Evolutionary conservation across 1,139 yeast genomes (phyloP).

Genomic region (Scheffersomyces lignicola): DNA sequence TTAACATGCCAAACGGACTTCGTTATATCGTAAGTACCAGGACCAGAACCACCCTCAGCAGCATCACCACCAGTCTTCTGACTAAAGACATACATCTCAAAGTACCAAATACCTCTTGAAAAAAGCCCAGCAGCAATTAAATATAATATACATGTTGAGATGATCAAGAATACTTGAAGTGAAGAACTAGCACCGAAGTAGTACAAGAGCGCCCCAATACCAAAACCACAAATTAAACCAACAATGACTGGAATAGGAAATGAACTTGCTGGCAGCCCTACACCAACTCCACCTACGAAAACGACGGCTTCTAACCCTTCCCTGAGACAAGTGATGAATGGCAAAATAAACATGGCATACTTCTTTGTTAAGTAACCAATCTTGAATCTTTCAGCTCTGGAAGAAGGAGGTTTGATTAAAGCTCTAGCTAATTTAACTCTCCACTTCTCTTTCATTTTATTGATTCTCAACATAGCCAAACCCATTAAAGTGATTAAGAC

Average conservation of each 20-base stretch:
- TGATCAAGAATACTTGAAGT: slow-evolving; percentile 74
- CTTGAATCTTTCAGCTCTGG: slow-evolving; percentile 30
- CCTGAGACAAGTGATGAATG: slow-evolving; percentile 79
- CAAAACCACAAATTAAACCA: slow-evolving; percentile 73
- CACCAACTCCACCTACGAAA: slow-evolving; percentile 87
- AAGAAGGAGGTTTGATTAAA: slow-evolving; percentile 45
- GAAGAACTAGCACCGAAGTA: slow-evolving; percentile 76
- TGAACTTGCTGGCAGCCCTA: slow-evolving; percentile 70
- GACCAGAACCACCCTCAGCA: slow-evolving; percentile 85
- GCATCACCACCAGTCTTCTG: slow-evolving; percentile 82
- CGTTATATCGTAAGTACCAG: slow-evolving; percentile 81
- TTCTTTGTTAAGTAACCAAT: slow-evolving; percentile 49
- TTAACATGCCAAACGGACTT: slow-evolving; percentile 89
- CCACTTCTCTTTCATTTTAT: slow-evolving; percentile 91
- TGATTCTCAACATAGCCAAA: slow-evolving; percentile 83
- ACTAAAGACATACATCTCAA: slow-evolving; percentile 66
- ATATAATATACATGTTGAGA: slow-evolving; percentile 80
- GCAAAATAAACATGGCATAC: slow-evolving; percentile 76
- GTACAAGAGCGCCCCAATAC: slow-evolving; percentile 68
- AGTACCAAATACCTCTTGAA: slow-evolving; percentile 88
- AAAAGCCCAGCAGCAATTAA: slow-evolving; percentile 86
- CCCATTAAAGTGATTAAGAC: slow-evolving; percentile 88
- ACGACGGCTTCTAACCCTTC: slow-evolving; percentile 94
- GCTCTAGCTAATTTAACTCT: slow-evolving; percentile 85
- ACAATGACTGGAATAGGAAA: slow-evolving; percentile 82